Percentiles rank a stretch among this genome's conserved stretches.
Evolutionary conservation across 2,329 filamentous ascomycete genomes (phyloP).

Genomic region (Epichloe typhina): DNA sequence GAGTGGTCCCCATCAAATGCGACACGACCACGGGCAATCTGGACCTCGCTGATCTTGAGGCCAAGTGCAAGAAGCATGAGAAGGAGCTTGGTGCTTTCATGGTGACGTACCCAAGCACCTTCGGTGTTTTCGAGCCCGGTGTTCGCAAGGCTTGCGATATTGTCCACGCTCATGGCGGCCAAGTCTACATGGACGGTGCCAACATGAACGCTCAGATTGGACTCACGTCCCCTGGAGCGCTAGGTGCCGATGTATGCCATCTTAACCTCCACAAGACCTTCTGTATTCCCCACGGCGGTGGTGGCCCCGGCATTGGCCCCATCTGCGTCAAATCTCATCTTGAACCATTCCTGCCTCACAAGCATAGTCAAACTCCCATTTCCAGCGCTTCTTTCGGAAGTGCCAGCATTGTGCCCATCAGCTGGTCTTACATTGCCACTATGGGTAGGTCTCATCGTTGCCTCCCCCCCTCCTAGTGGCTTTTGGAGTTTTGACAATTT

Average conservation of each 20-base stretch:
- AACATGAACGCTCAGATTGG: slow-evolving; percentile 99
- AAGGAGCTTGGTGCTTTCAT: slow-evolving; percentile 84
- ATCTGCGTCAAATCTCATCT: slow-evolving; percentile 84
- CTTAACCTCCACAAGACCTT: slow-evolving; percentile 98
- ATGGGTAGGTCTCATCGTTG: slow-evolving; percentile 50
- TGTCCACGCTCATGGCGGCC: slow-evolving; percentile 77
- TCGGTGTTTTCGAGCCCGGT: slow-evolving; percentile 83
- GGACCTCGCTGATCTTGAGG: slow-evolving; percentile 71
- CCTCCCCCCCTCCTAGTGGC: no score
- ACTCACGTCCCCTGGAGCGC: slow-evolving; percentile 84
- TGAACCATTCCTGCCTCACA: slow-evolving; percentile 46
- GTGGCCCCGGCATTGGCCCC: slow-evolving; percentile 84
- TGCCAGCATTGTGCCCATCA: slow-evolving; percentile 85
- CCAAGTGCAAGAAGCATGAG: slow-evolving; percentile 79
- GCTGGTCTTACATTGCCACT: slow-evolving; percentile 88
- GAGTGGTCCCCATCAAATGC: slow-evolving; percentile 85
- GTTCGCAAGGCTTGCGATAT: slow-evolving; percentile 76
- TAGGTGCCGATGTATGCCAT: slow-evolving; percentile 93
- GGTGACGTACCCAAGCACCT: slow-evolving; percentile 94
- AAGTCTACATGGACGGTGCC: slow-evolving; percentile 97
- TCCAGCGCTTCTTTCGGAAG: slow-evolving; percentile 78
- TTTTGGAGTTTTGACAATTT: not conserved
- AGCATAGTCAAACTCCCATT: slow-evolving; percentile 41
- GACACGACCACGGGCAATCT: slow-evolving; percentile 78
- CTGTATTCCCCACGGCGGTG: slow-evolving; percentile 92